Evolutionary conservation across 768 basidiomycete species (phyloP), one percentile per base, ranked within the genome.

Genomic region (Tephrocybe sp.): DNA sequence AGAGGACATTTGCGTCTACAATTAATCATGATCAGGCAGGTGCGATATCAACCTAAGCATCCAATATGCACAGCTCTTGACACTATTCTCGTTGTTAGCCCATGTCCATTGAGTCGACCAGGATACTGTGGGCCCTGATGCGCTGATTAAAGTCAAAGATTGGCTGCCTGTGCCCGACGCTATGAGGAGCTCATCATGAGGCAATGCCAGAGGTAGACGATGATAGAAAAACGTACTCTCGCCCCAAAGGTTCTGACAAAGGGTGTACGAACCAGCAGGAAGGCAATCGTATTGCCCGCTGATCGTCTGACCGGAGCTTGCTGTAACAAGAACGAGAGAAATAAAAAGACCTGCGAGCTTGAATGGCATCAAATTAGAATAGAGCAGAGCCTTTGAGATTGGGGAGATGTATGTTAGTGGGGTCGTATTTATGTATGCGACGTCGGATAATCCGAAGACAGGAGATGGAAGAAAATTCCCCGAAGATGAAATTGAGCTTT

Each of bases 221-320:
- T 8, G 25, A 35, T 36, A 12, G n/a, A 31, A 5, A 21, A 60
- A 35, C 69, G 34, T 50, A 76, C 76, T 47, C 21, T 62, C 56
- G n/a, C 78, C 79, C 80, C 80, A 83, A 25, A 78, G 74, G 60
- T 83, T 79, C 57, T 80, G 75, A 66, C 79, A 82, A 41, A 82
- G 70, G 0, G 69, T 74, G 61, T 67, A 82, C 12, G 62, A 60
- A 4, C 79, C 79, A 2, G 74, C 75, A 5, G 76, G 64, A 35
- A 63, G 54, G 56, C 79, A 81, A 53, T 69, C 64, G 35, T 60
- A 74, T 46, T 66, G 68, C 3, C 78, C 78, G 8, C 69, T 63
- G 39, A 81, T 67, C 15, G 73, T 73, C 56, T 74, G 70, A 1
- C 68, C 71, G 27, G 16, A 34, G 32, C 32, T 15, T 4, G 32